These are phyloP conservation scores for Claviceps sorghi DNA, from an alignment of 2,329 filamentous ascomycete genomes.

Conservation along the genomic window DNA sequence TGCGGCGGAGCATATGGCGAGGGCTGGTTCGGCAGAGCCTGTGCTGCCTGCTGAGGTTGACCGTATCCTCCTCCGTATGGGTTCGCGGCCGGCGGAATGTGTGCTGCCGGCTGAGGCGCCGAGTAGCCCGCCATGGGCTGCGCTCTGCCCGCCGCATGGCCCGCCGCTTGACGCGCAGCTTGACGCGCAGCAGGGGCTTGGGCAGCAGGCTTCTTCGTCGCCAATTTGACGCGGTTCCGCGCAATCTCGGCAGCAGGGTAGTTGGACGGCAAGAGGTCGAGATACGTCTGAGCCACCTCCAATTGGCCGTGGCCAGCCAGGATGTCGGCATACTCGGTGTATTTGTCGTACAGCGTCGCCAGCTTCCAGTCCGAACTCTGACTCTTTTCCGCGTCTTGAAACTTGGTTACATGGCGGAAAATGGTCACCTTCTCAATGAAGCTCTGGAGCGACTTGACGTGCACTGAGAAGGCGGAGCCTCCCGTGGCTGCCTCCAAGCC, in stretches of 20 bases:
- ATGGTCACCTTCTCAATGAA: slow-evolving; percentile 98
- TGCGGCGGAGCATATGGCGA: slow-evolving; percentile 24
- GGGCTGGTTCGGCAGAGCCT: slow-evolving; percentile 16
- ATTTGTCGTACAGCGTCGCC: slow-evolving; percentile 76
- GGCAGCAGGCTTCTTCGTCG: slow-evolving; percentile 42
- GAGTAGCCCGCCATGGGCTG: slow-evolving; percentile 32
- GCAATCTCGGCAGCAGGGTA: slow-evolving; percentile 83
- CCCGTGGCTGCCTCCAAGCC: slow-evolving; percentile 53
- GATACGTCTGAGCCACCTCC: slow-evolving; percentile 74
- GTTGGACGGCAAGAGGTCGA: slow-evolving; percentile 67
- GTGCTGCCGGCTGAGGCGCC: slow-evolving; percentile 24
- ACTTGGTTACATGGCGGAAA: slow-evolving; percentile 88
- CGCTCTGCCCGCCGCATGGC: slow-evolving; percentile 1
- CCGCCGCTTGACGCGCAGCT: slow-evolving; percentile 10
- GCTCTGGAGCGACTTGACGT: slow-evolving; percentile 73
- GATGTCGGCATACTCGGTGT: slow-evolving; percentile 93
- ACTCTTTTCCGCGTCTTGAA: slow-evolving; percentile 61
- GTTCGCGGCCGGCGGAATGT: slow-evolving; percentile 14
- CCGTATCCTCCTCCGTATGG: slow-evolving; percentile 12
- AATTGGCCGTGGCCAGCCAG: slow-evolving; percentile 81
- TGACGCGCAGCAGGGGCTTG: slow-evolving; percentile 5
- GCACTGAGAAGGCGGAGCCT: slow-evolving; percentile 80
- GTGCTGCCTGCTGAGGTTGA: slow-evolving; percentile 11
- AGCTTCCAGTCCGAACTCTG: slow-evolving; percentile 79
- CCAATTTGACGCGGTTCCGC: slow-evolving; percentile 69